Percentiles rank a stretch among this genome's conserved stretches.
These are phyloP conservation scores for Ganoderma lucidum DNA, from an alignment of 1,284 basidiomycete species.

Conservation along the genomic window DNA sequence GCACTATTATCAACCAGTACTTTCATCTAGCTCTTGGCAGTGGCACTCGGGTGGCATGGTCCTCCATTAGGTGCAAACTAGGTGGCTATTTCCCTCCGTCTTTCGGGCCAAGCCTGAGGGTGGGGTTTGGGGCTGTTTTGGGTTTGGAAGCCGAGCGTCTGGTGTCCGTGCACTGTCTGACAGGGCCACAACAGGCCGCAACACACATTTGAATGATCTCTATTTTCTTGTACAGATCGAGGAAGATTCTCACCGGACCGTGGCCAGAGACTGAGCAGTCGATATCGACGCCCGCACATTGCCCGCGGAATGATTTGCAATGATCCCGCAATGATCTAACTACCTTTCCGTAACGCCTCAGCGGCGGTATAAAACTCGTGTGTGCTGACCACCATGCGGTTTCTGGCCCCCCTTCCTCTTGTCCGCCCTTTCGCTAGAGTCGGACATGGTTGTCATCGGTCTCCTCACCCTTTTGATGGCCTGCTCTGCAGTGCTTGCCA, in stretches of 20 bases:
- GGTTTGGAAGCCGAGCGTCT: neutral
- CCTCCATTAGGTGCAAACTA: neutral
- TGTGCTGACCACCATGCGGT: neutral
- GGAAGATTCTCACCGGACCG: neutral
- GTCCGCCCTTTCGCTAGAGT: conserved; percentile 10
- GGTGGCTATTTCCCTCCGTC: neutral
- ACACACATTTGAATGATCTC: neutral
- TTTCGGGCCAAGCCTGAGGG: neutral
- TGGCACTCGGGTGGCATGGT: neutral
- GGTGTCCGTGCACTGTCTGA: neutral
- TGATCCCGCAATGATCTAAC: neutral
- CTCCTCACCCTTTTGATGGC: conserved; percentile 19
- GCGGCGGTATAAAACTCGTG: neutral
- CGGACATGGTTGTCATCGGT: conserved; percentile 20
- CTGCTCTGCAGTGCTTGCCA: conserved; percentile 14
- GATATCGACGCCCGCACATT: neutral
- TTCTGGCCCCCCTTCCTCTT: conserved; percentile 10
- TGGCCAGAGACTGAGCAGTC: neutral
- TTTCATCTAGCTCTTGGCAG: neutral
- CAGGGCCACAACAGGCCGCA: neutral
- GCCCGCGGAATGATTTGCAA: neutral
- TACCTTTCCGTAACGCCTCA: neutral
- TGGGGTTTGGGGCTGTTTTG: neutral
- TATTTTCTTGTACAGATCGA: neutral
- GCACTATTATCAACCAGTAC: neutral